These are phyloP conservation scores for Dothistroma septosporum DNA, from an alignment of 2,329 filamentous ascomycete species.

Conservation along the genomic window DNA sequence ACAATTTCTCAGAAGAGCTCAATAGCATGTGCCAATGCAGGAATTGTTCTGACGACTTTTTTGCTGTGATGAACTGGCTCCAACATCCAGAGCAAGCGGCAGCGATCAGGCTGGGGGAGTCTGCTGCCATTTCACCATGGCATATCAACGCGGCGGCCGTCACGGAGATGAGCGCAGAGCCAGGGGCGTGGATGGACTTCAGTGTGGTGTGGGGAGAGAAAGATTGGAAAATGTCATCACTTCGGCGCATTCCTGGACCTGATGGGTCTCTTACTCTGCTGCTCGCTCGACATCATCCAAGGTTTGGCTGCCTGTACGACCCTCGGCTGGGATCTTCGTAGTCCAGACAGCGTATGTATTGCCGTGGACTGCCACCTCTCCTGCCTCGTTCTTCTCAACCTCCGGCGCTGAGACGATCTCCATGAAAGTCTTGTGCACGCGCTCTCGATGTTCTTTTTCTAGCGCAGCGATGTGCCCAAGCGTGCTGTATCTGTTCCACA, in stretches of 20 bases:
- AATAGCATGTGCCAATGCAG: not conserved
- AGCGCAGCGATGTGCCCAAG: slow-evolving; percentile 65
- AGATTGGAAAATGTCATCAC: not conserved
- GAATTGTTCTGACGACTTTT: not conserved
- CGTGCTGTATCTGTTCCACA: slow-evolving; percentile 63
- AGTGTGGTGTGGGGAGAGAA: not conserved
- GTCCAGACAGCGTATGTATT: slow-evolving; percentile 63
- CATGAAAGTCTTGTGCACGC: slow-evolving; percentile 51
- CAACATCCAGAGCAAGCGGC: not conserved
- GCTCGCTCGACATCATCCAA: slow-evolving; percentile 10
- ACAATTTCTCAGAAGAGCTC: not conserved
- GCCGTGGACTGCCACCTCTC: slow-evolving; percentile 62
- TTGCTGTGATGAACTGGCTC: too few relatives aligned
- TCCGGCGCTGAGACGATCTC: slow-evolving; percentile 52
- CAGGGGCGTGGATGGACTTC: not conserved
- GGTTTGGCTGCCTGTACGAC: slow-evolving; percentile 14
- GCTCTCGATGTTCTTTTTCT: slow-evolving; percentile 47
- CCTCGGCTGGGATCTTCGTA: slow-evolving; percentile 38
- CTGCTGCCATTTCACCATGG: not conserved
- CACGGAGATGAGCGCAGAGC: too few relatives aligned
- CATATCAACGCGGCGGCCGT: not conserved
- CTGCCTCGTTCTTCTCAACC: slow-evolving; percentile 57
- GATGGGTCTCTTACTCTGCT: not conserved
- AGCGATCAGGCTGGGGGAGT: not conserved
- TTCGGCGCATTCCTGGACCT: not conserved